phyloP scores from a whole-genome alignment of 106 monocot species.

The Iris macrosiphon region DNA sequence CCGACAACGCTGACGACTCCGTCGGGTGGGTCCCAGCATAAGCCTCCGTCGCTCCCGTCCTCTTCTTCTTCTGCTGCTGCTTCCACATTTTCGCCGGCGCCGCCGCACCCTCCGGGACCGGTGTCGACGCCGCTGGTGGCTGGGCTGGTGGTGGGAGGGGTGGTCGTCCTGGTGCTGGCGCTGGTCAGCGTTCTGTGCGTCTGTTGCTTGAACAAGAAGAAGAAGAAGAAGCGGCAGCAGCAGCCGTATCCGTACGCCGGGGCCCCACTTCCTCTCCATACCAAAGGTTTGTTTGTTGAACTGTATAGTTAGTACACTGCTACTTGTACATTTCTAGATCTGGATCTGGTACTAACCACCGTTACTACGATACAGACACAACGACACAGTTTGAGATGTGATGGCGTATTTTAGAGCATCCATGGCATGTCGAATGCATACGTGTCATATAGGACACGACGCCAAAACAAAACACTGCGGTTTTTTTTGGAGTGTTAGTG shows the following conservation, averaged over 20 bases:
- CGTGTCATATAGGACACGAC: no score
- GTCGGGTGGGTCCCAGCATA: background rate
- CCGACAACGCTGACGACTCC: background rate
- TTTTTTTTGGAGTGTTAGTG: no score
- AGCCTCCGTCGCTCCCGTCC: background rate
- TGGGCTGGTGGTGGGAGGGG: constrained; percentile 24
- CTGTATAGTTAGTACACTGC: background rate
- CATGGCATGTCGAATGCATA: no score
- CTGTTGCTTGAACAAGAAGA: constrained; percentile 30
- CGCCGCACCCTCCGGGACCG: constrained; percentile 4
- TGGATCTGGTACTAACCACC: no score
- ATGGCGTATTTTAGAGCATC: no score
- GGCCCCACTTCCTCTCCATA: background rate
- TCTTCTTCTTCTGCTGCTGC: no score
- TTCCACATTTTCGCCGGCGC: background rate
- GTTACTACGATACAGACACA: background rate
- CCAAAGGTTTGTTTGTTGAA: background rate
- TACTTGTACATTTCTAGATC: background rate
- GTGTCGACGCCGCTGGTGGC: constrained; percentile 11
- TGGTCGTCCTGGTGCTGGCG: constrained; percentile 18
- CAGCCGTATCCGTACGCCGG: background rate
- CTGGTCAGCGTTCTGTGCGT: constrained; percentile 25
- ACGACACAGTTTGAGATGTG: background rate
- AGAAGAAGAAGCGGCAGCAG: constrained; percentile 13
- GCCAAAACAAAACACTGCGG: no score